phyloP scores from a whole-genome alignment of 768 basidiomycete genomes.

The Tylopilus rubrobrunneus region DNA sequence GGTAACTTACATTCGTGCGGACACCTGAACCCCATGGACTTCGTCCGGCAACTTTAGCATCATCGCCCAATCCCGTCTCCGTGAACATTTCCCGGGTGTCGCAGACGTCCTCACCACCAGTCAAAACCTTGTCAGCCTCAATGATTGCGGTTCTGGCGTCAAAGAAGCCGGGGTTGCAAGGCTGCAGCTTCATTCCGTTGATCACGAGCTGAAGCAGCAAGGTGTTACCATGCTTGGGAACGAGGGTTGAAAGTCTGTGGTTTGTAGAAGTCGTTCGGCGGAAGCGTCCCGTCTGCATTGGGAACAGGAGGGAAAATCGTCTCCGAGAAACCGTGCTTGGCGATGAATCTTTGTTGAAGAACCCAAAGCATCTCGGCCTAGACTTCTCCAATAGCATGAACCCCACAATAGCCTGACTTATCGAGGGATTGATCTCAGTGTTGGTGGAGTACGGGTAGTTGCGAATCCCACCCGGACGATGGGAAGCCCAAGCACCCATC shows the following conservation, averaged over 20 bases:
- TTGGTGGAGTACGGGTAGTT: conserved; percentile 87
- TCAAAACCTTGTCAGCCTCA: conserved; percentile 84
- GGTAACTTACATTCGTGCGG: conserved; percentile 58
- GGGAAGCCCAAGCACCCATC: conserved; percentile 97
- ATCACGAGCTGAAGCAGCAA: conserved; percentile 80
- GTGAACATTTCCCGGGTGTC: conserved; percentile 84
- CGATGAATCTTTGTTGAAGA: conserved; percentile 67
- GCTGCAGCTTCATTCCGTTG: conserved; percentile 92
- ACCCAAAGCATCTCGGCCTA: conserved; percentile 93
- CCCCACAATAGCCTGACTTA: conserved; percentile 91
- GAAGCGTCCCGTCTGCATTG: conserved; percentile 57
- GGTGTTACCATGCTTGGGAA: conserved; percentile 93
- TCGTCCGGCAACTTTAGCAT: conserved; percentile 67
- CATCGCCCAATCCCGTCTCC: conserved; percentile 72
- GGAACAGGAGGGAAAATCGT: conserved; percentile 79
- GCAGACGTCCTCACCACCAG: conserved; percentile 91
- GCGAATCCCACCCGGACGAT: conserved; percentile 69
- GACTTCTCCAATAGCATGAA: conserved; percentile 89
- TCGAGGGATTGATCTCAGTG: conserved; percentile 83
- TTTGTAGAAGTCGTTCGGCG: conserved; percentile 69
- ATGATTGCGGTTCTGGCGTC: conserved; percentile 88
- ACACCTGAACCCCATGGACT: conserved; percentile 95
- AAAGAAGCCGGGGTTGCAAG: conserved; percentile 88
- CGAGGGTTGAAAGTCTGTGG: conserved; percentile 32
- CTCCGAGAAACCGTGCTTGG: conserved; percentile 76